Evolutionary conservation across 345 rosid species (phyloP).

Genomic region (Gossypium australe): DNA sequence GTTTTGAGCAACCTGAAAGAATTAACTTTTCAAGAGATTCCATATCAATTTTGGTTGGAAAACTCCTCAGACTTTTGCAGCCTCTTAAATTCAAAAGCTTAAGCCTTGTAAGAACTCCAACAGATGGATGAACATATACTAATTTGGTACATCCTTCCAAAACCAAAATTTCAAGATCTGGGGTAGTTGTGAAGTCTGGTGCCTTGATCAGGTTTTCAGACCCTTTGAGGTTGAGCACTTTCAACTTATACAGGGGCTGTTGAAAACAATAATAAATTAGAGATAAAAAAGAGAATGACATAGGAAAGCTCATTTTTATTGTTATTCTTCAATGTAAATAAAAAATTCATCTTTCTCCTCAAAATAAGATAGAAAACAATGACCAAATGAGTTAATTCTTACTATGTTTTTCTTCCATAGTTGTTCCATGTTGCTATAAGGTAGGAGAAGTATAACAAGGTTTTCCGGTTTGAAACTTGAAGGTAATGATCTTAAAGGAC

Average conservation of each 20-base stretch:
- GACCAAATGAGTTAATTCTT: neutral
- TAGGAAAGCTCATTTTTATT: neutral
- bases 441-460: slow-evolving; percentile 27
- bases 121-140: slow-evolving; percentile 16
- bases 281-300: neutral
- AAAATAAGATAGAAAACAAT: neutral
- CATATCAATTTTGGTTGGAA: too few species aligned
- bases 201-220: slow-evolving; percentile 14
- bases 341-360: neutral
- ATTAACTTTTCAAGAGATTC: slow-evolving; percentile 17
- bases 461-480: slow-evolving; percentile 17
- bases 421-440: slow-evolving; percentile 21
- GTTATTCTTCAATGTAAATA: neutral
- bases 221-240: slow-evolving; percentile 19
- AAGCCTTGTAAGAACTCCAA: neutral
- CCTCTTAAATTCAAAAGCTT: too few species aligned
- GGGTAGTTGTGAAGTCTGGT: slow-evolving; percentile 23
- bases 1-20: too few species aligned
- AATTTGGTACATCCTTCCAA: slow-evolving; percentile 22
- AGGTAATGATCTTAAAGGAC: slow-evolving; percentile 28
- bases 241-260: slow-evolving; percentile 7
- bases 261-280: neutral
- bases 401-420: slow-evolving; percentile 30
- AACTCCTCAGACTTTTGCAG: too few species aligned
- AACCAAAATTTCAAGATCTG: slow-evolving; percentile 19